Percentiles rank a stretch among this genome's conserved stretches.
phyloP scores from a whole-genome alignment of 176 grass and related monocot genomes.

The Musa schizocarpa region DNA sequence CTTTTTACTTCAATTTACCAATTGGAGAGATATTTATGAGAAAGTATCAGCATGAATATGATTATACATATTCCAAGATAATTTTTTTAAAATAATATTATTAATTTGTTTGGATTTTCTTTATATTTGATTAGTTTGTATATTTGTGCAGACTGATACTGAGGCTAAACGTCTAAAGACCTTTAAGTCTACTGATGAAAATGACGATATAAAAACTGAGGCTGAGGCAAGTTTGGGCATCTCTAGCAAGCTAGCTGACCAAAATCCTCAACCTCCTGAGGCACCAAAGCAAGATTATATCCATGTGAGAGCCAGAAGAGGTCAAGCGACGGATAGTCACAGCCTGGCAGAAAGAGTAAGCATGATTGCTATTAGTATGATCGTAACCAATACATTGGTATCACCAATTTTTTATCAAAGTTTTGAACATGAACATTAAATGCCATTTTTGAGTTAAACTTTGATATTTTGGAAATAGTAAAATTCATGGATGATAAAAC shows the following conservation, averaged over 20 bases:
- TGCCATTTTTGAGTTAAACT: background rate
- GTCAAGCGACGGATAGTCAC: conserved; percentile 91
- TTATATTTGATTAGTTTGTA: conserved; percentile 16
- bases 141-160: conserved; percentile 39
- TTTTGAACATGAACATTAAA: background rate
- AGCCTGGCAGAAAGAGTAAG: conserved; percentile 94
- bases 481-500: background rate
- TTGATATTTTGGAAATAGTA: background rate
- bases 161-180: conserved; percentile 56
- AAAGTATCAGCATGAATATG: no score
- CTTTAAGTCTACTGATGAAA: conserved; percentile 48
- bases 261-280: conserved; percentile 42
- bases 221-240: conserved; percentile 45
- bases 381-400: background rate
- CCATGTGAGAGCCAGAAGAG: conserved; percentile 89
- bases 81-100: no score
- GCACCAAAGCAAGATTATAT: conserved; percentile 88
- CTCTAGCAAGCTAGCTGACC: conserved; percentile 37
- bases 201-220: conserved; percentile 42
- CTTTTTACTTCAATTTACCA: background rate
- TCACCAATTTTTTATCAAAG: background rate
- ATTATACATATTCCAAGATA: no score
- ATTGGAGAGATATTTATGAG: no score
- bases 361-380: conserved; percentile 7
- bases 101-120: background rate